Evolutionary conservation across 2,329 filamentous ascomycete species (phyloP).

Genomic region (Cladosporium phlei): DNA sequence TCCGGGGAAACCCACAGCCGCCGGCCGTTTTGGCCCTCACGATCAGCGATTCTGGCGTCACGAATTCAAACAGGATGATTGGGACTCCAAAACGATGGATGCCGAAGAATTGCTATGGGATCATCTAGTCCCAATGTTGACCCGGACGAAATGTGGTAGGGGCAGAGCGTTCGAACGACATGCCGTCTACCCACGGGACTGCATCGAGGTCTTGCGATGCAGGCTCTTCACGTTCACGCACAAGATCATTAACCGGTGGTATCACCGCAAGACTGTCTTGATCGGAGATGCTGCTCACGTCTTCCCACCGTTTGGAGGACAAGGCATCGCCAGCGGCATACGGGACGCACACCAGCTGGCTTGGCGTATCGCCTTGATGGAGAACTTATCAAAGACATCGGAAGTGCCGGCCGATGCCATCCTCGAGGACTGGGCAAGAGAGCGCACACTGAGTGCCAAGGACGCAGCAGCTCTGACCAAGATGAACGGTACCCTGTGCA

Average conservation of each 20-base stretch:
- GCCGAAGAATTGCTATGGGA: conserved; percentile 16
- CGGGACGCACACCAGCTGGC: conserved; percentile 36
- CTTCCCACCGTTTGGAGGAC: conserved; percentile 47
- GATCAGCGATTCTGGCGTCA: conserved; percentile 35
- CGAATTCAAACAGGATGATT: conserved; percentile 15
- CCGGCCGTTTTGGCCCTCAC: conserved; percentile 42
- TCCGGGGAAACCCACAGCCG: conserved; percentile 39
- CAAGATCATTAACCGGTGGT: conserved; percentile 46
- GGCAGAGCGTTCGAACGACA: background rate
- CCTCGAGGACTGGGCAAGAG: background rate
- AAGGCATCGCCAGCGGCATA: conserved; percentile 40
- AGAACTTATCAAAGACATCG: background rate
- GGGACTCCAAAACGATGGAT: conserved; percentile 9
- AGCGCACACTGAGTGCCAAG: background rate
- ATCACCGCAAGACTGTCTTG: conserved; percentile 38
- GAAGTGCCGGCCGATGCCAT: background rate
- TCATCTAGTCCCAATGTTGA: conserved; percentile 15
- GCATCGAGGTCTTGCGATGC: conserved; percentile 44
- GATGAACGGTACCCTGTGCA: background rate
- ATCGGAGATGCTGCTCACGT: conserved; percentile 51
- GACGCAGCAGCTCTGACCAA: background rate
- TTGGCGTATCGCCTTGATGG: conserved; percentile 32
- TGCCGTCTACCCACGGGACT: conserved; percentile 32
- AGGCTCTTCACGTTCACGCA: conserved; percentile 43
- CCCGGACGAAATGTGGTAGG: background rate